These are phyloP conservation scores for Leccinum huronense DNA, from an alignment of 1,284 basidiomycete species.

Conservation along the genomic window DNA sequence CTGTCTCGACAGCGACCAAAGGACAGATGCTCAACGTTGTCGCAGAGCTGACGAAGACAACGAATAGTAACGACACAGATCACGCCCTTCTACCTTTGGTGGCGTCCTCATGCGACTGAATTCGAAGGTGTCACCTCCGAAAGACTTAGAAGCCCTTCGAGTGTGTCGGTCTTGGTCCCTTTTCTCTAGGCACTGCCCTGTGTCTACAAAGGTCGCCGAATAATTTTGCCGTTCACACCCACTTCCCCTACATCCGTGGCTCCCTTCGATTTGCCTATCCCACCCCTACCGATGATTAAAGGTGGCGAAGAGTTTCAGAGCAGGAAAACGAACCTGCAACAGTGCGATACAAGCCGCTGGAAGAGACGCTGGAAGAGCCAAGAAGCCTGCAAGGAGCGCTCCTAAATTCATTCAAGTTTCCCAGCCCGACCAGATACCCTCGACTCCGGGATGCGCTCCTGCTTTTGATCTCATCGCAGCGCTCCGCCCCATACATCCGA, in stretches of 20 bases:
- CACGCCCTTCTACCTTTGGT: conserved; percentile 1
- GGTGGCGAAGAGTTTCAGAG: conserved; percentile 43
- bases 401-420: conserved; percentile 18
- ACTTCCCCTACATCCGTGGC: conserved; percentile 46
- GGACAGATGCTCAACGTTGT: conserved; percentile 81
- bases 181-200: conserved; percentile 30
- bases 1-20: conserved; percentile 42
- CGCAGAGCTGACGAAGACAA: conserved; percentile 54
- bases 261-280: conserved; percentile 22
- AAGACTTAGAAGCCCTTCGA: conserved; percentile 38
- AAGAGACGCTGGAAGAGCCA: conserved; percentile 15
- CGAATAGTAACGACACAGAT: not conserved
- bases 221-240: conserved; percentile 65
- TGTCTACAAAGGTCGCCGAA: conserved; percentile 38
- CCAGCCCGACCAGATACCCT: not conserved
- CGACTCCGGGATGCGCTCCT: not conserved
- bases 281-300: conserved; percentile 26
- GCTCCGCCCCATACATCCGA: conserved; percentile 63
- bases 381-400: conserved; percentile 23
- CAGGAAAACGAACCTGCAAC: conserved; percentile 44
- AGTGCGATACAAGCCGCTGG: conserved; percentile 37
- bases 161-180: conserved; percentile 31
- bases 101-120: conserved; percentile 6
- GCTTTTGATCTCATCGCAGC: conserved; percentile 38
- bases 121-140: conserved; percentile 24